Conservation (phyloP, 192 early-diverging fungal genomes). For the Gonapodya prolifera region DNA sequence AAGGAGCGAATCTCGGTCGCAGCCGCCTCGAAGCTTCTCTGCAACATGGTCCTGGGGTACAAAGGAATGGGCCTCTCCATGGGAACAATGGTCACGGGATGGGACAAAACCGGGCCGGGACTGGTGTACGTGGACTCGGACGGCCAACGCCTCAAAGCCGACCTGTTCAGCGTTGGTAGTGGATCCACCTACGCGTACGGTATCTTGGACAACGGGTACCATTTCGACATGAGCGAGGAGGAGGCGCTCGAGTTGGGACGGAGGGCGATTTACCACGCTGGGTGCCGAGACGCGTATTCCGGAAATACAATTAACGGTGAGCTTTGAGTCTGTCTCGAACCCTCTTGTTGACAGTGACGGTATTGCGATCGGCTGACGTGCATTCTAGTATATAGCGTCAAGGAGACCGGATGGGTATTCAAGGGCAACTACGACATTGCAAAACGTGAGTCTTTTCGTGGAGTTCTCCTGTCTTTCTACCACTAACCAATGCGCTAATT, state of each 20-base stretch:
- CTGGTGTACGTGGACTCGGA: constrained; percentile 97
- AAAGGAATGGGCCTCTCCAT: constrained; percentile 99
- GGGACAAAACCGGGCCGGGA: constrained; percentile 88
- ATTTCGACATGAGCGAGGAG: constrained; percentile 58
- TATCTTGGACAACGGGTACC: constrained; percentile 83
- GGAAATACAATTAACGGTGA: constrained; percentile 69
- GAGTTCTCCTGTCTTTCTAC: no score
- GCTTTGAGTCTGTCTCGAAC: not conserved
- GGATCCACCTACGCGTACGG: constrained; percentile 99
- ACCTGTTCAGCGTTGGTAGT: constrained; percentile 93
- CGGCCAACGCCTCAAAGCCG: constrained; percentile 70
- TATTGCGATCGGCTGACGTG: no score
- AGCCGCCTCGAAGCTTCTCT: constrained; percentile 90
- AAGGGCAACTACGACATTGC: no score
- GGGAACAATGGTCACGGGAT: constrained; percentile 99
- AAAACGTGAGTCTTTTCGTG: no score
- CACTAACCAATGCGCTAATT: no score
- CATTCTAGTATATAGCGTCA: no score
- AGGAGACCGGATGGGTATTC: no score
- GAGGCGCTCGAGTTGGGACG: constrained; percentile 87
- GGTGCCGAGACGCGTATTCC: constrained; percentile 84
- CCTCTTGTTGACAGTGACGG: not conserved
- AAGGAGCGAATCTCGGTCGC: constrained; percentile 98
- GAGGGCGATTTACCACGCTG: constrained; percentile 90
- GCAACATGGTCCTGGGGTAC: constrained; percentile 95